Conservation (phyloP, 805 yeast species). For the Torulaspora microellipsoides region DNA sequence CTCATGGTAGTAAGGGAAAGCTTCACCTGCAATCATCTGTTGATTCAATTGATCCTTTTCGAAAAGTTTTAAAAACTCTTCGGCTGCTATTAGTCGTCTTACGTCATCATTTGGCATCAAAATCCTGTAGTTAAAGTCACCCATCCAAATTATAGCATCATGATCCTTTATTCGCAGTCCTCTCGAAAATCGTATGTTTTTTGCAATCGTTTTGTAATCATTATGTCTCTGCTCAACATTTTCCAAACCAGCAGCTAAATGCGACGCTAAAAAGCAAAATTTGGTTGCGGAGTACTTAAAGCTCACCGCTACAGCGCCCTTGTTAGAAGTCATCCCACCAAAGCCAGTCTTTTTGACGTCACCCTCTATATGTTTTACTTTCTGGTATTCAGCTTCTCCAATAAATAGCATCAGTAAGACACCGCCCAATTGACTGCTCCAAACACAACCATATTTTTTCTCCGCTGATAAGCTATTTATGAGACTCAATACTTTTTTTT, state of each 20-base stretch:
- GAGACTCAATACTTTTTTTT: slow-evolving; percentile 48
- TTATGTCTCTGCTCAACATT: slow-evolving; percentile 79
- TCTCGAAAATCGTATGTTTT: slow-evolving; percentile 61
- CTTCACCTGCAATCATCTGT: slow-evolving; percentile 70
- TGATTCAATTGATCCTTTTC: slow-evolving; percentile 72
- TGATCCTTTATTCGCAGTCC: slow-evolving; percentile 62
- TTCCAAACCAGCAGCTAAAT: slow-evolving; percentile 88
- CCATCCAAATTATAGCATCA: slow-evolving; percentile 83
- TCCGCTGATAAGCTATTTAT: slow-evolving; percentile 39
- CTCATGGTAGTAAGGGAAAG: slow-evolving; percentile 80
- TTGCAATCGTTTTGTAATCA: slow-evolving; percentile 75
- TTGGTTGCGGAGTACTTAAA: slow-evolving; percentile 61
- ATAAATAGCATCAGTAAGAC: slow-evolving; percentile 66
- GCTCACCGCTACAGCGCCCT: slow-evolving; percentile 76
- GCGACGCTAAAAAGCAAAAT: slow-evolving; percentile 77
- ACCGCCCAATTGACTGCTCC: slow-evolving; percentile 86
- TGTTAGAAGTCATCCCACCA: slow-evolving; percentile 81
- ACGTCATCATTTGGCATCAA: slow-evolving; percentile 67
- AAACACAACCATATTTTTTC: slow-evolving; percentile 50
- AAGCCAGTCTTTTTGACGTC: slow-evolving; percentile 85
- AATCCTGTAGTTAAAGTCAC: slow-evolving; percentile 89
- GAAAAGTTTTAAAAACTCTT: slow-evolving; percentile 49
- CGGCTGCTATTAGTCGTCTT: slow-evolving; percentile 45
- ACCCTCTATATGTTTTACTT: slow-evolving; percentile 61
- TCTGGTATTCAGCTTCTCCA: slow-evolving; percentile 46